Evolutionary conservation across 106 monocot species (phyloP).

Genomic region (Agapanthus africanus): DNA sequence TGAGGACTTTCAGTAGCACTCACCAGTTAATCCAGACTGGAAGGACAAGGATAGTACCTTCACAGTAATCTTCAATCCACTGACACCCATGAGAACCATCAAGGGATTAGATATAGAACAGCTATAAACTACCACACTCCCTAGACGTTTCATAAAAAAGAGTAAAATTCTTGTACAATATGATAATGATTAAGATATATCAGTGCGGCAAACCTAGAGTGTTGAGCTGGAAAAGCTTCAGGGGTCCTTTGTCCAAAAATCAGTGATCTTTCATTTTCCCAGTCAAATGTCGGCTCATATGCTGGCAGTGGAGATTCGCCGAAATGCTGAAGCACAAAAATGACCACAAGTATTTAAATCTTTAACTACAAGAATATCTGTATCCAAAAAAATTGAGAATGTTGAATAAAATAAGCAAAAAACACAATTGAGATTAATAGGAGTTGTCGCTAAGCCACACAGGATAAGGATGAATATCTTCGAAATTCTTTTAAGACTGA

Average conservation of each 20-base stretch:
- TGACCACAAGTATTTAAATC: too few species aligned
- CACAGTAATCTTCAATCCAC: constrained; percentile 83
- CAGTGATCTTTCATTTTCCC: constrained; percentile 92
- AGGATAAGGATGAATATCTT: background rate
- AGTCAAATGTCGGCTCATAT: constrained; percentile 97
- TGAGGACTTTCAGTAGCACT: constrained; percentile 1
- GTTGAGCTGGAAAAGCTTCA: constrained; percentile 46
- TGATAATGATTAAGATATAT: background rate
- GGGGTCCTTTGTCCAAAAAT: constrained; percentile 89
- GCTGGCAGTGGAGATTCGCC: constrained; percentile 88
- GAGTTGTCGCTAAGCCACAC: background rate
- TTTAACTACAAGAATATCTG: background rate
- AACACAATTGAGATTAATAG: background rate
- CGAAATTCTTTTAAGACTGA: background rate
- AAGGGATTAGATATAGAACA: constrained; percentile 3
- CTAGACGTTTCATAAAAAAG: background rate
- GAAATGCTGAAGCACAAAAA: constrained; percentile 55
- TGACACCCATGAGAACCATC: constrained; percentile 22
- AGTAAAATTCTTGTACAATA: background rate
- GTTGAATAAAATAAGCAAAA: background rate
- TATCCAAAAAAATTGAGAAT: constrained; percentile 3
- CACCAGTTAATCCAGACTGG: constrained; percentile 89
- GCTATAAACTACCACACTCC: background rate
- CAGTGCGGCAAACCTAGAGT: constrained; percentile 39
- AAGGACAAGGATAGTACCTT: constrained; percentile 91